phyloP scores from a whole-genome alignment of 2,329 filamentous ascomycete species.

The Rhinocladiella similis region DNA sequence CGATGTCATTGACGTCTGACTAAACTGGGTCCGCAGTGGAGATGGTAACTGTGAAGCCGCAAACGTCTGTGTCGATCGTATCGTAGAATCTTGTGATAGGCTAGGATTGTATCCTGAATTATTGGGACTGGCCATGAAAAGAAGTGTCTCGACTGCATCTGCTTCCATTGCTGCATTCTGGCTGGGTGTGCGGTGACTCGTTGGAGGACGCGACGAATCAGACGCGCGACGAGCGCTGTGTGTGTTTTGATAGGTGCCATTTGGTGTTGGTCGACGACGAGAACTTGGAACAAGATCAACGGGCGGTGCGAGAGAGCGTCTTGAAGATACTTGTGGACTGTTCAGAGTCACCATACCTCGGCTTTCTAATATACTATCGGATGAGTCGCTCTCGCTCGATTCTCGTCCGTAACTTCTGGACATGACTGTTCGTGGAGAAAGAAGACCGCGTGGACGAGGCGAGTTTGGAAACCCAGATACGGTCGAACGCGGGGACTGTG shows the following conservation, averaged over 20 bases:
- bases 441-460: conserved; percentile 53
- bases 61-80: conserved; percentile 20
- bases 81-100: conserved; percentile 27
- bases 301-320: conserved; percentile 41
- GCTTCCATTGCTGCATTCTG: conserved; percentile 50
- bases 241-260: conserved; percentile 29
- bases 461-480: conserved; percentile 57
- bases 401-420: conserved; percentile 28
- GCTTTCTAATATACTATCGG: conserved; percentile 23
- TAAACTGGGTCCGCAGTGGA: conserved; percentile 24
- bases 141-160: conserved; percentile 51
- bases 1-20: conserved; percentile 23
- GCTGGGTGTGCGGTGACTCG: conserved; percentile 38
- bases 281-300: conserved; percentile 42
- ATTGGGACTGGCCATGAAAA: conserved; percentile 53
- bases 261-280: conserved; percentile 41
- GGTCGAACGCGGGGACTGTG: conserved; percentile 64
- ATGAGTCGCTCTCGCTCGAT: conserved; percentile 31
- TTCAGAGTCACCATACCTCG: conserved; percentile 12
- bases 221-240: conserved; percentile 14
- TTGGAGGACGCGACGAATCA: conserved; percentile 18
- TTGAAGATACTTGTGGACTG: conserved; percentile 14
- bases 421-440: conserved; percentile 46
- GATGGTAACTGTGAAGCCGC: conserved; percentile 22
- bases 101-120: conserved; percentile 45